phyloP scores from a whole-genome alignment of 805 yeast species.

The Myxozyma neotropica region DNA sequence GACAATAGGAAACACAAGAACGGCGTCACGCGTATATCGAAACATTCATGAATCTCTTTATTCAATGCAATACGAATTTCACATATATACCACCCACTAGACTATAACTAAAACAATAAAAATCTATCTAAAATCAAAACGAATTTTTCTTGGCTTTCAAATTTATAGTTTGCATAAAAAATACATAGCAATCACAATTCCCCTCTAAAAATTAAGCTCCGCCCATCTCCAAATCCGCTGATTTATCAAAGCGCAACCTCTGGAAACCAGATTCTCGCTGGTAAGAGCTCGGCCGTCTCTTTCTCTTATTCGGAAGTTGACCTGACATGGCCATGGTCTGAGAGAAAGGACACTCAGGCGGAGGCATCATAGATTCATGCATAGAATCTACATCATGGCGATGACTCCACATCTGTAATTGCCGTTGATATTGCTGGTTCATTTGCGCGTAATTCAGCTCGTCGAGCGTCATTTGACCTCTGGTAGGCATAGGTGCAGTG shows the following conservation, averaged over 20 bases:
- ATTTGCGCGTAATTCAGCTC: conserved; percentile 5
- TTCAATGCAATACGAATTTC: not conserved
- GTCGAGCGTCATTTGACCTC: not conserved
- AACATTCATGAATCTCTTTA: no score
- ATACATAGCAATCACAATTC: not conserved
- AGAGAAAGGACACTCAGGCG: conserved; percentile 21
- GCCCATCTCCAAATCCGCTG: not conserved
- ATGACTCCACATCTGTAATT: conserved; percentile 4
- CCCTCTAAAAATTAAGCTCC: not conserved
- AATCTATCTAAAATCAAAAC: not conserved
- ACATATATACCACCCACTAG: not conserved
- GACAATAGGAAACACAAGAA: no score
- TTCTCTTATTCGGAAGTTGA: conserved; percentile 3
- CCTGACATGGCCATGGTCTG: conserved; percentile 10
- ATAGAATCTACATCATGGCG: not conserved
- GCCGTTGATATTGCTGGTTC: conserved; percentile 14
- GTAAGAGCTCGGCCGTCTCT: conserved; percentile 4
- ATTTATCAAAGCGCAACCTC: not conserved
- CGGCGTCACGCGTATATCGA: no score
- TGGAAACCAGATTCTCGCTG: conserved; percentile 1
- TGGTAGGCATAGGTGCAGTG: not conserved
- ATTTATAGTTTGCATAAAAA: not conserved
- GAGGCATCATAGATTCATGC: conserved; percentile 5
- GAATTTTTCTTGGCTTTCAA: not conserved
- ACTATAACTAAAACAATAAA: not conserved